These are phyloP conservation scores for Tulasnella sp. DNA, from an alignment of 768 basidiomycete genomes.

Conservation along the genomic window DNA sequence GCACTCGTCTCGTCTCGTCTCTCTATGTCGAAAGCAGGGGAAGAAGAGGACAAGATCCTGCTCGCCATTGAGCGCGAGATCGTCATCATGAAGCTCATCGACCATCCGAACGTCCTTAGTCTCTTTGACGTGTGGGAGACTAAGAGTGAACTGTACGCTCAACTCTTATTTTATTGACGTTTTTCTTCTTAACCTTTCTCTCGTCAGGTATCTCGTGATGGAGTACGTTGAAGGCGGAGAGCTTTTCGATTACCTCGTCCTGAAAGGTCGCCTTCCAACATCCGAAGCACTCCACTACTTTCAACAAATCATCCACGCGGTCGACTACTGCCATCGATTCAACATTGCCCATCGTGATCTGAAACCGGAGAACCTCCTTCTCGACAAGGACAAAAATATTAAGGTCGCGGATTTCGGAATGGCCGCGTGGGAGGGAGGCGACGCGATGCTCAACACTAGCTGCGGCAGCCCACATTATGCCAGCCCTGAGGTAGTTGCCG, in stretches of 20 bases:
- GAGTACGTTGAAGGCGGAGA: slow-evolving; percentile 94
- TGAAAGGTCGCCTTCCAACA: slow-evolving; percentile 55
- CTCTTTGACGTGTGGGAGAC: slow-evolving; percentile 98
- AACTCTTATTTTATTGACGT: not conserved
- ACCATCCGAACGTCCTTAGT: slow-evolving; percentile 88
- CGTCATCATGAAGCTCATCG: slow-evolving; percentile 93
- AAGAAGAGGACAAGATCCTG: slow-evolving; percentile 64
- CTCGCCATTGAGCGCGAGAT: slow-evolving; percentile 87
- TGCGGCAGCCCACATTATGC: slow-evolving; percentile 96
- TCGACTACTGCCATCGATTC: slow-evolving; percentile 90
- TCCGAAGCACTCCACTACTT: slow-evolving; percentile 76
- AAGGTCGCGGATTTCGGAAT: slow-evolving; percentile 98
- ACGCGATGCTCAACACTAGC: slow-evolving; percentile 59
- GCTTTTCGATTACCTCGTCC: slow-evolving; percentile 85
- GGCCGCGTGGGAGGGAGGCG: slow-evolving; percentile 75
- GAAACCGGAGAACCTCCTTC: slow-evolving; percentile 87
- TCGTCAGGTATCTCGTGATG: slow-evolving; percentile 53
- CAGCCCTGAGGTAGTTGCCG: slow-evolving; percentile 81
- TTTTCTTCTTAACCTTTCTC: not conserved
- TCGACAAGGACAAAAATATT: slow-evolving; percentile 68
- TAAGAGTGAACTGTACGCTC: slow-evolving; percentile 62
- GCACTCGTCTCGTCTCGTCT: slow-evolving; percentile 51
- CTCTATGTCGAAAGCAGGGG: slow-evolving; percentile 56
- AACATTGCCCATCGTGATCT: slow-evolving; percentile 91
- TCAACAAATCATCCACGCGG: slow-evolving; percentile 83